Percentiles rank a stretch among this genome's conserved stretches.
Conservation (phyloP, 225 moss, liverwort and hornwort species). For the Takakia lepidozioides region DNA sequence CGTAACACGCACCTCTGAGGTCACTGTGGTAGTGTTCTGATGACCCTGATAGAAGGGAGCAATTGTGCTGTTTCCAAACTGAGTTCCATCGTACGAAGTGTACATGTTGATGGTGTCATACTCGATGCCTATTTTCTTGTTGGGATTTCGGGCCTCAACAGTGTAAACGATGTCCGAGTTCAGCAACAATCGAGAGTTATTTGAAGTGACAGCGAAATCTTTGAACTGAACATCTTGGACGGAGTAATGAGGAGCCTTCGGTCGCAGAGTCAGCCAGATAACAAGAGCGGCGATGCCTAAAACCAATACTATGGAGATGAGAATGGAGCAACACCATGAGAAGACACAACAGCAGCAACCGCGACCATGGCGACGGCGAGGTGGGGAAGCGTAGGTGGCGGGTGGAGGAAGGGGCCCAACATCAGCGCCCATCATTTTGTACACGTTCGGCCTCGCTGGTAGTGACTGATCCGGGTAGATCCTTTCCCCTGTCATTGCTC, state of each 20-base stretch:
- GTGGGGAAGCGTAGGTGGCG: too few species aligned
- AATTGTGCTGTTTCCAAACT: conserved; percentile 38
- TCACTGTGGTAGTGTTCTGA: conserved; percentile 36
- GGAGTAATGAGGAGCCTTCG: conserved; percentile 35
- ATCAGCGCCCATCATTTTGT: too few species aligned
- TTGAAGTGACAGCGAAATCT: too few species aligned
- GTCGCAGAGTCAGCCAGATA: conserved; percentile 36
- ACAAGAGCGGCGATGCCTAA: conserved; percentile 23
- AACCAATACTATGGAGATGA: conserved; percentile 4
- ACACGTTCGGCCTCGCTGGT: too few species aligned
- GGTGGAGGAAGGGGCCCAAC: too few species aligned
- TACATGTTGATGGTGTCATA: conserved; percentile 52
- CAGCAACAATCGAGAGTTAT: too few species aligned
- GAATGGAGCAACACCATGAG: conserved; percentile 16
- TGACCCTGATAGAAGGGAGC: conserved; percentile 72
- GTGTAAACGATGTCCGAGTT: conserved; percentile 34
- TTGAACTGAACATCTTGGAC: conserved; percentile 18
- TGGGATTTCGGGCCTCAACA: conserved; percentile 64
- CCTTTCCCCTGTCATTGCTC: too few species aligned
- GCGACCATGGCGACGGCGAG: too few species aligned
- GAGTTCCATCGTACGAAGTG: conserved; percentile 24
- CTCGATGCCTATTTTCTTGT: conserved; percentile 76
- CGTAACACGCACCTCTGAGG: conserved; percentile 8
- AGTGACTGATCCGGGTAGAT: too few species aligned
- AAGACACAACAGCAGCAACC: conserved; percentile 28